These are phyloP conservation scores for Boechera divaricarpa DNA, from an alignment of 345 rosid species.

Conservation along the genomic window DNA sequence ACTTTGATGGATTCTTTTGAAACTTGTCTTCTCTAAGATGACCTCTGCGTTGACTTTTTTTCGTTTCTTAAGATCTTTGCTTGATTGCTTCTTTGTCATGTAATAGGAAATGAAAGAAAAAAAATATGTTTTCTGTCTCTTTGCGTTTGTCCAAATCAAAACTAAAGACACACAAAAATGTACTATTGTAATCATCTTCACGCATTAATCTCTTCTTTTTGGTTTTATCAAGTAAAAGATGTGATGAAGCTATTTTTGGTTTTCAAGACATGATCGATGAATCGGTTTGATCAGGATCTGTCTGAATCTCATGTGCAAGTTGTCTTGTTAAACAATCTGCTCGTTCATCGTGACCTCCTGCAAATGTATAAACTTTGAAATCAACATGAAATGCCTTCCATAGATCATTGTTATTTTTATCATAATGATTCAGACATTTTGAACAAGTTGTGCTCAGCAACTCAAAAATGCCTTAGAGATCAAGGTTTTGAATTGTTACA, in stretches of 20 bases:
- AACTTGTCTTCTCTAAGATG: background rate
- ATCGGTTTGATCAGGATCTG: conserved; percentile 50
- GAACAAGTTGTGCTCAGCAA: too few species aligned
- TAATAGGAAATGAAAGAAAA: background rate
- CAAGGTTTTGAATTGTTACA: too few species aligned
- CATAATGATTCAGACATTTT: too few species aligned
- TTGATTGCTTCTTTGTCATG: conserved; percentile 28
- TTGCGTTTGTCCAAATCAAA: conserved; percentile 27
- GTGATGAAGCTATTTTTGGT: background rate
- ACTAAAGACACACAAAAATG: conserved; percentile 37
- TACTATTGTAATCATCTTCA: conserved; percentile 19
- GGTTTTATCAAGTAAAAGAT: background rate
- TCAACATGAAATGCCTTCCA: conserved; percentile 75
- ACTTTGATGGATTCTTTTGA: conserved; percentile 46
- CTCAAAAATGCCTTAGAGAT: too few species aligned
- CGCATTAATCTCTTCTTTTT: conserved; percentile 12
- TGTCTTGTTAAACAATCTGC: conserved; percentile 58
- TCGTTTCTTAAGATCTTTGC: conserved; percentile 12
- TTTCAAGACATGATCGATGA: conserved; percentile 23
- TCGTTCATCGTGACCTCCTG: conserved; percentile 76
- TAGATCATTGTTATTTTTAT: conserved; percentile 14
- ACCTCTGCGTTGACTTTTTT: conserved; percentile 33
- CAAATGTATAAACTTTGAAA: conserved; percentile 65
- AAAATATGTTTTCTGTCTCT: background rate
- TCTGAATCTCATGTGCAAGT: conserved; percentile 63